Evolutionary conservation across 305 asterid genomes (phyloP).

Genomic region (Stenogyne calaminthoides): DNA sequence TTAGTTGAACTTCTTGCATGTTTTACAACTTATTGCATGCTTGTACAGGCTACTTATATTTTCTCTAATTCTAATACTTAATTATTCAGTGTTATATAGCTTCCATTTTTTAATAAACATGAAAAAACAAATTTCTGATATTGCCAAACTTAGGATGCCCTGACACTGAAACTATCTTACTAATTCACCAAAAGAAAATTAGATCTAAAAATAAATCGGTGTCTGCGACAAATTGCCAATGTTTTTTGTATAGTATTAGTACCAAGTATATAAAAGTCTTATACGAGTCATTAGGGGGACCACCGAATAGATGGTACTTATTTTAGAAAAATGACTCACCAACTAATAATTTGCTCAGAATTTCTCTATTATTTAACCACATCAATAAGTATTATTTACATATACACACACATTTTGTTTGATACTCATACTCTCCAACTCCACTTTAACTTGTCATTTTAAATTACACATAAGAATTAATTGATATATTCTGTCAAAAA

Average conservation of each 20-base stretch:
- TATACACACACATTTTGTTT: too few species aligned
- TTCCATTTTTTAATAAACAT: neutral
- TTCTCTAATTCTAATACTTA: neutral
- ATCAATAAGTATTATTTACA: too few species aligned
- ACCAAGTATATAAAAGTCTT: too few species aligned
- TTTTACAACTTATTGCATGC: neutral
- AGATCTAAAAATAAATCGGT: neutral
- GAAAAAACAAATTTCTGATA: neutral
- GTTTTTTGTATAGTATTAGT: neutral
- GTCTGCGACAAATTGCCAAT: conserved; percentile 14
- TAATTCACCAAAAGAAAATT: conserved; percentile 1
- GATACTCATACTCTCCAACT: too few species aligned
- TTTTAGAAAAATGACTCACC: conserved; percentile 19
- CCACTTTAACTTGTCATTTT: too few species aligned
- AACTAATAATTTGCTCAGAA: too few species aligned
- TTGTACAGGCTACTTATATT: neutral
- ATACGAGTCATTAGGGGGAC: conserved; percentile 17
- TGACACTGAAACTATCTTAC: conserved; percentile 27
- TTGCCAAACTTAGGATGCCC: conserved; percentile 34
- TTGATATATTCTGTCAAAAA: too few species aligned
- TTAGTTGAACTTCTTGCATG: neutral
- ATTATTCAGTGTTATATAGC: neutral
- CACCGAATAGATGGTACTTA: conserved; percentile 17
- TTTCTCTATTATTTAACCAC: too few species aligned
- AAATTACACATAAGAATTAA: too few species aligned